These are phyloP conservation scores for Sideroxylon spinosum DNA, from an alignment of 179 eudicot species.

Conservation along the genomic window DNA sequence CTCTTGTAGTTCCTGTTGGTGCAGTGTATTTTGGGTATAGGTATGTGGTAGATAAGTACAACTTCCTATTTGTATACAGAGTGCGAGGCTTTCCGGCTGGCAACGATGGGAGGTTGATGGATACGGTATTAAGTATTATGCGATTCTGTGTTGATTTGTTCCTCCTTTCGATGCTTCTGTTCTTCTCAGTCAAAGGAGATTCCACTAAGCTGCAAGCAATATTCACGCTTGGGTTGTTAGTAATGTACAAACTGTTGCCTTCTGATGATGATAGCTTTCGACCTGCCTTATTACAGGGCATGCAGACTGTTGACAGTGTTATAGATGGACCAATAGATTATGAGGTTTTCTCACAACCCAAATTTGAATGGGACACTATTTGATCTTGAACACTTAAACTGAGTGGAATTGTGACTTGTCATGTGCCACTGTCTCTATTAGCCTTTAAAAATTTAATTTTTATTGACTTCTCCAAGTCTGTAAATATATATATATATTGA, in stretches of 20 bases:
- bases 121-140: conserved; percentile 76
- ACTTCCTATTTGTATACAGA: conserved; percentile 90
- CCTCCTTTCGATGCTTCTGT: conserved; percentile 77
- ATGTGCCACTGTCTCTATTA: neutral
- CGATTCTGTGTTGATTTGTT: conserved; percentile 88
- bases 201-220: conserved; percentile 88
- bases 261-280: conserved; percentile 57
- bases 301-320: conserved; percentile 68
- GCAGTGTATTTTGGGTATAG: conserved; percentile 89
- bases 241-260: conserved; percentile 80
- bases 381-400: neutral
- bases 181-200: conserved; percentile 89
- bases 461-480: neutral
- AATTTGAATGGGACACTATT: conserved; percentile 82
- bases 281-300: conserved; percentile 68
- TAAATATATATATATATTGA: conserved; percentile 11
- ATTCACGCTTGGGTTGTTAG: conserved; percentile 72
- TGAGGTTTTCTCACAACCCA: conserved; percentile 82
- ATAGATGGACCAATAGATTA: conserved; percentile 82
- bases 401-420: conserved; percentile 23
- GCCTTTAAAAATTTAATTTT: conserved; percentile 2
- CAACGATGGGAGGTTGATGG: conserved; percentile 92
- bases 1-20: conserved; percentile 93
- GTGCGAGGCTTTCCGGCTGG: conserved; percentile 98
- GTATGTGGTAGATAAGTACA: conserved; percentile 92